Evolutionary conservation across 2,329 filamentous ascomycete genomes (phyloP).

Genomic region (Ceratocystis harringtonii): DNA sequence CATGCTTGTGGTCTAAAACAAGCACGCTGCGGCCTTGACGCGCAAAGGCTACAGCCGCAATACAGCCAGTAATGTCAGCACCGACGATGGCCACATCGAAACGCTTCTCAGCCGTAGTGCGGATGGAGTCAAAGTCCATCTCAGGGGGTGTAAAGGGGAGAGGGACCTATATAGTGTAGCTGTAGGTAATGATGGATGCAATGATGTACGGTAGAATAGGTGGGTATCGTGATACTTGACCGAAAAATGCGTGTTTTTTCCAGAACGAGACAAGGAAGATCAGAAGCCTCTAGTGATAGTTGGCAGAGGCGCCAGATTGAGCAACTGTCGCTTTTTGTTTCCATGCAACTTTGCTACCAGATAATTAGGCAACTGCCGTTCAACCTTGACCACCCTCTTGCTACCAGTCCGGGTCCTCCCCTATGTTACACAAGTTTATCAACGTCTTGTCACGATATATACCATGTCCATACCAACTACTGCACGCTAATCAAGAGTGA

Average conservation of each 20-base stretch:
- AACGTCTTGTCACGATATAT: neutral
- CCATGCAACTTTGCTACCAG: neutral
- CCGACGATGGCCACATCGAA: constrained; percentile 65
- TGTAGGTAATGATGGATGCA: neutral
- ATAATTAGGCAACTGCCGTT: neutral
- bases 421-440: neutral
- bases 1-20: constrained; percentile 53
- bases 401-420: neutral
- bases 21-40: constrained; percentile 84
- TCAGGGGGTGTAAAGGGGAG: neutral
- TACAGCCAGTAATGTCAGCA: constrained; percentile 78
- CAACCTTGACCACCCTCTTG: neutral
- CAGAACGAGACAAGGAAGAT: neutral
- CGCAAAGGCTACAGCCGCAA: constrained; percentile 67
- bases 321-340: neutral
- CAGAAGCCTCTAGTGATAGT: neutral
- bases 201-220: neutral
- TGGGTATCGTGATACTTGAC: neutral
- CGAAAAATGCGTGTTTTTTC: neutral
- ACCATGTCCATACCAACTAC: too few species aligned
- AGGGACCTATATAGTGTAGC: neutral
- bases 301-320: neutral
- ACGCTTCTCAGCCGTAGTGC: neutral
- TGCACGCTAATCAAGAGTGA: too few species aligned
- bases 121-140: neutral